These are phyloP conservation scores for Hyaloscypha bicolor DNA, from an alignment of 495 filamentous ascomycete genomes.

Conservation along the genomic window DNA sequence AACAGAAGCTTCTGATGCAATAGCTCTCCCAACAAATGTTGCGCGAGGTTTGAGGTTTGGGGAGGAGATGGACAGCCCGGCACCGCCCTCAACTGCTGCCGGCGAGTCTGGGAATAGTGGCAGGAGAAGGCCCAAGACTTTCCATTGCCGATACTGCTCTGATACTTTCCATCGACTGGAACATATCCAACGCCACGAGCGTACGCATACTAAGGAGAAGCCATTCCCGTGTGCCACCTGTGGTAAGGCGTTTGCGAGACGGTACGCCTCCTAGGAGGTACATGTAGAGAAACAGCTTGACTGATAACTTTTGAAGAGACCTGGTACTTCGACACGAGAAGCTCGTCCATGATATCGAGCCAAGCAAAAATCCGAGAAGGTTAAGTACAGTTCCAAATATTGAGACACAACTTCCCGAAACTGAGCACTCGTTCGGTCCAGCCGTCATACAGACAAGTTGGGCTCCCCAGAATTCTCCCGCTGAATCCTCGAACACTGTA, in stretches of 20 bases:
- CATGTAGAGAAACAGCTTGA: constrained; percentile 33
- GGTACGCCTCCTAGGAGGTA: constrained; percentile 40
- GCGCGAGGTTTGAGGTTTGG: background rate
- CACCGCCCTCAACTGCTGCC: background rate
- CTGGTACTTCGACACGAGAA: constrained; percentile 73
- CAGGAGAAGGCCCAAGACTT: constrained; percentile 34
- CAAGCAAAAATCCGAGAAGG: background rate
- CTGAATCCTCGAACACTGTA: background rate
- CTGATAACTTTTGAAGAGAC: constrained; percentile 63
- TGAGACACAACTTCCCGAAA: background rate
- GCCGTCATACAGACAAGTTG: background rate
- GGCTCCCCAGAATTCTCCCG: background rate
- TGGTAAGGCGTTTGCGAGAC: constrained; percentile 59
- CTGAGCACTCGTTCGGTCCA: background rate
- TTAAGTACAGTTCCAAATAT: background rate
- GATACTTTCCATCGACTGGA: constrained; percentile 61
- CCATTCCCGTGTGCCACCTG: constrained; percentile 56
- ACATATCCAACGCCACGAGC: constrained; percentile 62
- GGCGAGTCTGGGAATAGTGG: background rate
- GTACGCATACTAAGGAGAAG: constrained; percentile 64
- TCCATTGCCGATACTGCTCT: constrained; percentile 58
- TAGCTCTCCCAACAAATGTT: background rate
- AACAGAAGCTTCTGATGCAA: background rate
- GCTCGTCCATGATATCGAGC: constrained; percentile 54
- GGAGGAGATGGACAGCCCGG: background rate